Conservation (phyloP, 805 yeast genomes). For the Saccharomycopsis babjevae region DNA sequence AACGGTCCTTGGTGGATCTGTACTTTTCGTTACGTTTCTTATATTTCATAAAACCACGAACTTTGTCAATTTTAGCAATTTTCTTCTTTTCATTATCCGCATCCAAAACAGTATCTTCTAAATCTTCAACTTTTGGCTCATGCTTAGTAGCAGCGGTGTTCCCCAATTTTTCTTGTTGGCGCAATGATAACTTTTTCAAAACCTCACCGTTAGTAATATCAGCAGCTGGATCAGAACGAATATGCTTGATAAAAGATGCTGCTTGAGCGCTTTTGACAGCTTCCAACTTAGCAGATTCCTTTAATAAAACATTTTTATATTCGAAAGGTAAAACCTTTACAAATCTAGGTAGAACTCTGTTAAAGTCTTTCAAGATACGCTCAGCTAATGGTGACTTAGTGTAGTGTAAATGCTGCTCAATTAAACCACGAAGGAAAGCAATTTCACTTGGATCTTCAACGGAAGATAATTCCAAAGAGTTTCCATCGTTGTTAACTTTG, state of each 20-base stretch:
- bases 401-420: conserved; percentile 92
- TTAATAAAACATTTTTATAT: conserved; percentile 80
- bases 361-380: conserved; percentile 73
- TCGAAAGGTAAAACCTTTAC: conserved; percentile 91
- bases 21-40: conserved; percentile 80
- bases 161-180: conserved; percentile 24
- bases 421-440: conserved; percentile 84
- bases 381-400: conserved; percentile 88
- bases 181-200: conserved; percentile 43
- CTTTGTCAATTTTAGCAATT: conserved; percentile 57
- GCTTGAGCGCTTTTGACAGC: conserved; percentile 49
- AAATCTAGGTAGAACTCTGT: conserved; percentile 76
- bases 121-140: conserved; percentile 83
- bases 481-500: conserved; percentile 57
- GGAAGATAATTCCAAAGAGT: conserved; percentile 64
- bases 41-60: conserved; percentile 90
- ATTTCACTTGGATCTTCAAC: conserved; percentile 84
- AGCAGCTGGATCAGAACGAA: conserved; percentile 59
- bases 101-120: conserved; percentile 82
- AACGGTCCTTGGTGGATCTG: conserved; percentile 65
- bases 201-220: conserved; percentile 90
- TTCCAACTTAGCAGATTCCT: conserved; percentile 58
- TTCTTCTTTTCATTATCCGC: conserved; percentile 52
- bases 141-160: conserved; percentile 23
- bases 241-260: conserved; percentile 56